phyloP scores from a whole-genome alignment of 495 filamentous ascomycete species.

The Penicillium flavigenum region DNA sequence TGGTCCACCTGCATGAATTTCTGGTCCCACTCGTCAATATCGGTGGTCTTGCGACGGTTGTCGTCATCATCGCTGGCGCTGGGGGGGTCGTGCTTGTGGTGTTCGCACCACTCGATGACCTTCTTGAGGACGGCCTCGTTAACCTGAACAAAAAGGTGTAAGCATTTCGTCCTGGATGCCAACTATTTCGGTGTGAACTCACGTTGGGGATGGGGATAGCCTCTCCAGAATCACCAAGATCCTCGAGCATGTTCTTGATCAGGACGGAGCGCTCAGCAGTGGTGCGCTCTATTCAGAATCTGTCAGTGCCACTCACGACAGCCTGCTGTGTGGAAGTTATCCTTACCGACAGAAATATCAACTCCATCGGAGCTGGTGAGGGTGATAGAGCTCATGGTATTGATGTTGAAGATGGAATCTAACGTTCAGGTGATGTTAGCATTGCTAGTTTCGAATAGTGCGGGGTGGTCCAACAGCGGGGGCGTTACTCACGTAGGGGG shows the following conservation, averaged over 20 bases:
- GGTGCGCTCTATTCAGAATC: constrained; percentile 60
- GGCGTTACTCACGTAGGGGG: not conserved
- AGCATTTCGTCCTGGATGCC: not conserved
- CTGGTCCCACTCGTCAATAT: constrained; percentile 99
- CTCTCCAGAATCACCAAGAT: constrained; percentile 71
- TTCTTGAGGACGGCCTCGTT: constrained; percentile 92
- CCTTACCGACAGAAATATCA: constrained; percentile 56
- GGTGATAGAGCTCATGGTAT: constrained; percentile 35
- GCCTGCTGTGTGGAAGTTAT: not conserved
- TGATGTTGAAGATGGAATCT: not conserved
- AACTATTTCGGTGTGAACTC: constrained; percentile 31
- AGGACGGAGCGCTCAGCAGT: constrained; percentile 90
- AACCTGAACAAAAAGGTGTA: constrained; percentile 54
- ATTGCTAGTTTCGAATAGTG: not conserved
- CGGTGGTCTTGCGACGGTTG: constrained; percentile 93
- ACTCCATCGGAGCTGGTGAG: constrained; percentile 59
- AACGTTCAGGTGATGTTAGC: not conserved
- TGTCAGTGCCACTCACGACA: constrained; percentile 13
- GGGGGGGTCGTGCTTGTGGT: constrained; percentile 85
- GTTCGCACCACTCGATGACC: constrained; percentile 95
- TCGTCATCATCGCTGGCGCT: constrained; percentile 86
- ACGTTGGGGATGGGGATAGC: constrained; percentile 87
- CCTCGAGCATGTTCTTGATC: constrained; percentile 97
- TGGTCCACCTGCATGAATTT: constrained; percentile 99
- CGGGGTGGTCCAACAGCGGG: not conserved